Conservation (phyloP, 2,329 filamentous ascomycete species). For the Xylariaceae sp. region DNA sequence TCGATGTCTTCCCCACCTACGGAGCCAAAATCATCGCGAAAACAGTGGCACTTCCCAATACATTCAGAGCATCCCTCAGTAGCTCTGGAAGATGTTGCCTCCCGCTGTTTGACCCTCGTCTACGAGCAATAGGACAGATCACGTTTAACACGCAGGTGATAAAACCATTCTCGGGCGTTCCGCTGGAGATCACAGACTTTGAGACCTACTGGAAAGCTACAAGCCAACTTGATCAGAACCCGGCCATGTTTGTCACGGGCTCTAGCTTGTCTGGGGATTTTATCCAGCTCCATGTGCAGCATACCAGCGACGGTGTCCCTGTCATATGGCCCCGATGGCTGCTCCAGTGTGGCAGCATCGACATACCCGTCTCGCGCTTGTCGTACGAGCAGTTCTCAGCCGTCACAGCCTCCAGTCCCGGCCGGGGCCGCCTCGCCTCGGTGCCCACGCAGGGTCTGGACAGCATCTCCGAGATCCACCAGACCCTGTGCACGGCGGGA, state of each 20-base stretch:
- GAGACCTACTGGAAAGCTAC: conserved; percentile 99
- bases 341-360: conserved; percentile 64
- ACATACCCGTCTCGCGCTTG: conserved; percentile 74
- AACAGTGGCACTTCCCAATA: conserved; percentile 81
- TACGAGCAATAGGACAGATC: conserved; percentile 88
- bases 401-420: conserved; percentile 37
- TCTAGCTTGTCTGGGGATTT: conserved; percentile 96
- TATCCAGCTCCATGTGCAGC: conserved; percentile 81
- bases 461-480: conserved; percentile 60
- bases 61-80: conserved; percentile 68
- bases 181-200: conserved; percentile 94
- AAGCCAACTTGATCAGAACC: conserved; percentile 79
- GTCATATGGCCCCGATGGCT: conserved; percentile 85
- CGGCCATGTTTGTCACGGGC: conserved; percentile 82
- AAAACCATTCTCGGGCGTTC: conserved; percentile 87
- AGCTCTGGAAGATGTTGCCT: conserved; percentile 76
- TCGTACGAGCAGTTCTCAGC: conserved; percentile 64
- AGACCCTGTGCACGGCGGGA: conserved; percentile 65
- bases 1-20: conserved; percentile 96
- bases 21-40: conserved; percentile 96
- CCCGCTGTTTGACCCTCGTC: conserved; percentile 84
- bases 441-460: conserved; percentile 40
- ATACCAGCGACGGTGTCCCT: conserved; percentile 79
- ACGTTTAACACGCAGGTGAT: conserved; percentile 94
- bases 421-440: conserved; percentile 34